Evolutionary conservation across 805 yeast species (phyloP).

Genomic region (Ogataea thermomethanolica): DNA sequence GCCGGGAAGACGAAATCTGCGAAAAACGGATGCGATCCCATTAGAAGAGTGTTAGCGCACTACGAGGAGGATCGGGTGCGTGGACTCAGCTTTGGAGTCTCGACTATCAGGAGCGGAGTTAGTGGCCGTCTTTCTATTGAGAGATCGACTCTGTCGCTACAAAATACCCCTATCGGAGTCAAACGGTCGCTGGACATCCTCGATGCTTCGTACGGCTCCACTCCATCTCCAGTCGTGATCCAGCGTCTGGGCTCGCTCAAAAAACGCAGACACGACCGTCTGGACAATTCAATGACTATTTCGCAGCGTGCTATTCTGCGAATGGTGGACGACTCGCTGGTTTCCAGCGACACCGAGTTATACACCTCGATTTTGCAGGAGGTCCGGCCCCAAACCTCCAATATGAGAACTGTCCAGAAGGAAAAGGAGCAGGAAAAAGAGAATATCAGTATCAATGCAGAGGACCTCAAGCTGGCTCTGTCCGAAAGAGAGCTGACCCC

Average conservation of each 20-base stretch:
- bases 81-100: slow-evolving; percentile 12
- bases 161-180: slow-evolving; percentile 16
- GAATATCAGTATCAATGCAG: slow-evolving; percentile 28
- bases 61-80: slow-evolving; percentile 4
- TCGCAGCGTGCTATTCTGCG: slow-evolving; percentile 35
- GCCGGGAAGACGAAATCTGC: not conserved
- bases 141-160: not conserved
- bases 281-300: slow-evolving; percentile 36
- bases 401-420: slow-evolving; percentile 5
- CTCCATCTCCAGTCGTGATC: slow-evolving; percentile 17
- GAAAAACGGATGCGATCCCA: slow-evolving; percentile 9
- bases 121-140: slow-evolving; percentile 7
- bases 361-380: slow-evolving; percentile 23
- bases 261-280: slow-evolving; percentile 27
- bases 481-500: slow-evolving; percentile 14
- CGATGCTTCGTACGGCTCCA: slow-evolving; percentile 13
- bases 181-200: slow-evolving; percentile 16
- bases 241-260: slow-evolving; percentile 15
- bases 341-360: slow-evolving; percentile 35
- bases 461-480: slow-evolving; percentile 30
- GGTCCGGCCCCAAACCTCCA: slow-evolving; percentile 5
- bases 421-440: slow-evolving; percentile 11
- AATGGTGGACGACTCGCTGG: slow-evolving; percentile 39
- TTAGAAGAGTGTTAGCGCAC: slow-evolving; percentile 8
- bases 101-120: slow-evolving; percentile 4